Conservation (phyloP, 352 stramenopile genomes). For the Globisporangium echinulatum region DNA sequence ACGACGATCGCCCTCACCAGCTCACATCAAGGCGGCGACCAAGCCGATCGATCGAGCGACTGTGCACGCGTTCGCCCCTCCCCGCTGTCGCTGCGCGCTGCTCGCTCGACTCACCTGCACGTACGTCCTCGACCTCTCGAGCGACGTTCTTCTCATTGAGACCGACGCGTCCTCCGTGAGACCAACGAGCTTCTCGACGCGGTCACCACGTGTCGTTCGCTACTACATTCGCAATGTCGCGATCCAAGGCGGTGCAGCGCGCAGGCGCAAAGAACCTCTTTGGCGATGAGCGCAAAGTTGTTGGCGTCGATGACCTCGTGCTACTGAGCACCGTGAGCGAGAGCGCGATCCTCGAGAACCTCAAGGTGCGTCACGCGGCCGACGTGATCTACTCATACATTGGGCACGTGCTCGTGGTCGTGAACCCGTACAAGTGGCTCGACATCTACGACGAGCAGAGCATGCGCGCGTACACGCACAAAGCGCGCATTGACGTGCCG, state of each 20-base stretch:
- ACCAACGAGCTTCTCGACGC: too few species aligned
- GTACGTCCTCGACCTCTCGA: too few species aligned
- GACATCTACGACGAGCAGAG: slow-evolving; percentile 82
- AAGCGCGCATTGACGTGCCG: slow-evolving; percentile 80
- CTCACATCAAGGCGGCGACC: too few species aligned
- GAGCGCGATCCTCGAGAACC: slow-evolving; percentile 81
- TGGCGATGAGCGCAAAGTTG: slow-evolving; percentile 56
- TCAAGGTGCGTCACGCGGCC: slow-evolving; percentile 81
- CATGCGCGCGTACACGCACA: slow-evolving; percentile 81
- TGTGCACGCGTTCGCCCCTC: too few species aligned
- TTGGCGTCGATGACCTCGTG: slow-evolving; percentile 82
- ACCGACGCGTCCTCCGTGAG: too few species aligned
- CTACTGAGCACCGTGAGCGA: slow-evolving; percentile 65
- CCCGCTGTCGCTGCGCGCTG: too few species aligned
- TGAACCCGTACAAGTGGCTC: slow-evolving; percentile 89
- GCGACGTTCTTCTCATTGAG: too few species aligned
- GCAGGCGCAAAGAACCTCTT: slow-evolving; percentile 21
- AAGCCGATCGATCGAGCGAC: too few species aligned
- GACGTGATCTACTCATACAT: slow-evolving; percentile 89
- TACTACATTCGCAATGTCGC: slow-evolving; percentile 4
- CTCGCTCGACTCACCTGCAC: too few species aligned
- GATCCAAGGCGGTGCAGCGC: slow-evolving; percentile 6
- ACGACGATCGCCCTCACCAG: too few species aligned
- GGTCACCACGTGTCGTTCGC: too few species aligned
- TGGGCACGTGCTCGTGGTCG: slow-evolving; percentile 80